phyloP scores from a whole-genome alignment of 768 basidiomycete genomes.

The Coprinopsis cinerea region DNA sequence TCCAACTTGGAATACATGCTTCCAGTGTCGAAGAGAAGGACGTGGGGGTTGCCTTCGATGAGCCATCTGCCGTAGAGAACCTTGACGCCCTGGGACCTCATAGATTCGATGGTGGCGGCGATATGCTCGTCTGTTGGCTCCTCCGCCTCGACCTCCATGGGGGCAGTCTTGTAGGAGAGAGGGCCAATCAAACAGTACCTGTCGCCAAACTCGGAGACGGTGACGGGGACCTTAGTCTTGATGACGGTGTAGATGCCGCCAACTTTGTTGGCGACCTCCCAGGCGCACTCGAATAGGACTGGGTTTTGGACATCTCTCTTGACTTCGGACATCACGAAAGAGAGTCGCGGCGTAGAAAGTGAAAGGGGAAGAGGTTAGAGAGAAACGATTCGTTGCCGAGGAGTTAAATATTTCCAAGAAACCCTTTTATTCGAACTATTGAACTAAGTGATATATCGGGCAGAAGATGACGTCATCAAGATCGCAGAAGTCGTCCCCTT shows the following conservation, averaged over 20 bases:
- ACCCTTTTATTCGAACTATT: too few relatives aligned
- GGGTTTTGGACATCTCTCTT: conserved; percentile 74
- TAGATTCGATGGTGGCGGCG: conserved; percentile 65
- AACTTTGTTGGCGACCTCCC: conserved; percentile 99
- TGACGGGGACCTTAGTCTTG: conserved; percentile 98
- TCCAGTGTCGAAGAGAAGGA: conserved; percentile 93
- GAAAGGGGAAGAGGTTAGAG: conserved; percentile 12
- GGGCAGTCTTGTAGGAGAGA: conserved; percentile 96
- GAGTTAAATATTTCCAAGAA: too few relatives aligned
- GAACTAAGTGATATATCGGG: too few relatives aligned
- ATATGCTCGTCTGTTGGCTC: conserved; percentile 83
- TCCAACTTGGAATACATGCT: conserved; percentile 83
- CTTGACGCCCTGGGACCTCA: conserved; percentile 91
- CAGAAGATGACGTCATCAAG: conserved; percentile 25
- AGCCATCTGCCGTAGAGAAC: conserved; percentile 96
- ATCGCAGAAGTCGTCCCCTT: too few relatives aligned
- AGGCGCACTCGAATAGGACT: conserved; percentile 90
- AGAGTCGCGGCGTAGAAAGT: conserved; percentile 7
- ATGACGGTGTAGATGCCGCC: conserved; percentile 99
- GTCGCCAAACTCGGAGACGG: conserved; percentile 92
- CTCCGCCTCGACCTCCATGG: conserved; percentile 96
- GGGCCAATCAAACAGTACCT: conserved; percentile 96
- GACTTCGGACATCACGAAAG: conserved; percentile 29
- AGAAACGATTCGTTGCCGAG: too few relatives aligned
- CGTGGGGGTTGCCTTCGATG: conserved; percentile 93